Conservation (phyloP, 495 filamentous ascomycete species). For the Hypoxylon fuscum region DNA sequence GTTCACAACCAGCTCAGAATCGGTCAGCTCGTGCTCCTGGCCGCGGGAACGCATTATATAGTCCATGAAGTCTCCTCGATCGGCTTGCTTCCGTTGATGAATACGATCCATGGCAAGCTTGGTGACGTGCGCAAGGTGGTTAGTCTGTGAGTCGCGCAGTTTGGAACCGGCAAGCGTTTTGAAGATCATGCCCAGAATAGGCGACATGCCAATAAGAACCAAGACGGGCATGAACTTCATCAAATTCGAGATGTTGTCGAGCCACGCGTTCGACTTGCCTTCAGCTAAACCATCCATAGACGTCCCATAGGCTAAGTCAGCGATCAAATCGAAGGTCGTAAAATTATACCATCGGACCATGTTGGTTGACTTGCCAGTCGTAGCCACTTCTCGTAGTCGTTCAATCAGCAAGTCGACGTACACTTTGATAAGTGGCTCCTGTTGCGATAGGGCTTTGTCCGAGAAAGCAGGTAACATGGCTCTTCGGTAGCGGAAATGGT, state of each 20-base stretch:
- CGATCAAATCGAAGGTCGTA: slow-evolving; percentile 70
- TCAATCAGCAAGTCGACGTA: slow-evolving; percentile 59
- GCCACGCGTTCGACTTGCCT: slow-evolving; percentile 50
- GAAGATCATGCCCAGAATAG: slow-evolving; percentile 39
- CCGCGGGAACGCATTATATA: slow-evolving; percentile 41
- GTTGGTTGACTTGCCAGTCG: slow-evolving; percentile 47
- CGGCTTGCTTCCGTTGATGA: slow-evolving; percentile 41
- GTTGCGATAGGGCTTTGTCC: slow-evolving; percentile 56
- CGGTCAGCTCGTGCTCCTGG: slow-evolving; percentile 47
- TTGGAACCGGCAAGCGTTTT: slow-evolving; percentile 48
- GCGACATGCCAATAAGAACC: slow-evolving; percentile 44
- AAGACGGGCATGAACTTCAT: slow-evolving; percentile 40
- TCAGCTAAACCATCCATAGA: slow-evolving; percentile 61
- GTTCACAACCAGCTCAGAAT: slow-evolving; percentile 54
- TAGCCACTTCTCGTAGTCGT: slow-evolving; percentile 50
- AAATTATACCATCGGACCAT: slow-evolving; percentile 67
- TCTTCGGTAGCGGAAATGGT: slow-evolving; percentile 55
- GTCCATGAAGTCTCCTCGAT: slow-evolving; percentile 45
- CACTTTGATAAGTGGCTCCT: slow-evolving; percentile 55
- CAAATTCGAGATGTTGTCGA: slow-evolving; percentile 45
- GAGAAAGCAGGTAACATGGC: slow-evolving; percentile 62
- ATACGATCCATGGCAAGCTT: slow-evolving; percentile 47
- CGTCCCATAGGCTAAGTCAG: slow-evolving; percentile 67
- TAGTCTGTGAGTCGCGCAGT: slow-evolving; percentile 42
- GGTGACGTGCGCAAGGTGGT: slow-evolving; percentile 41